phyloP scores from a whole-genome alignment of 2,329 filamentous ascomycete genomes.

The Plenodomus biglobosus region DNA sequence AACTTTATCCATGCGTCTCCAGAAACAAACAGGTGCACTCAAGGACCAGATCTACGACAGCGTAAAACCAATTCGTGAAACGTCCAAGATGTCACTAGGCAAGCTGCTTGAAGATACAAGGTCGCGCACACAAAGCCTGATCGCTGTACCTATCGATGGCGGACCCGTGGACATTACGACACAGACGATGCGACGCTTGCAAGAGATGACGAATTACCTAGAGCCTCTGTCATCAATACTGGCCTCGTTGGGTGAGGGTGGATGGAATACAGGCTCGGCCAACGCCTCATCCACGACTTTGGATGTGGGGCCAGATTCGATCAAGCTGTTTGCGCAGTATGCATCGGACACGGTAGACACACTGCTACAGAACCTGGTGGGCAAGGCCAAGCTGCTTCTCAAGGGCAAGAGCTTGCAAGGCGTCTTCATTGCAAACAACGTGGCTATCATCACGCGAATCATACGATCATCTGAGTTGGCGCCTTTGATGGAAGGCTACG shows the following conservation, averaged over 20 bases:
- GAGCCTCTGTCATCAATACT: slow-evolving; percentile 85
- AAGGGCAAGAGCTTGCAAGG: slow-evolving; percentile 76
- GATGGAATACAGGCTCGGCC: slow-evolving; percentile 65
- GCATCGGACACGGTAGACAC: slow-evolving; percentile 84
- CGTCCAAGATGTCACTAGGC: slow-evolving; percentile 80
- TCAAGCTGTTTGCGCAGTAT: slow-evolving; percentile 86
- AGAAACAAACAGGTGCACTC: slow-evolving; percentile 80
- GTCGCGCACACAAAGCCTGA: slow-evolving; percentile 65
- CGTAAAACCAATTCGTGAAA: slow-evolving; percentile 86
- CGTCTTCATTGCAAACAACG: slow-evolving; percentile 87
- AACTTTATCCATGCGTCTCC: slow-evolving; percentile 74
- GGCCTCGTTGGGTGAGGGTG: slow-evolving; percentile 87
- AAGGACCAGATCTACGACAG: slow-evolving; percentile 82
- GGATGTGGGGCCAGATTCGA: slow-evolving; percentile 85
- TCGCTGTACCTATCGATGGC: slow-evolving; percentile 74
- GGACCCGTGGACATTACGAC: slow-evolving; percentile 74
- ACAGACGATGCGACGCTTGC: slow-evolving; percentile 82
- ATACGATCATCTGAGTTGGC: slow-evolving; percentile 79
- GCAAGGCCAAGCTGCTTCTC: slow-evolving; percentile 70
- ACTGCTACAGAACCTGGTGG: slow-evolving; percentile 73
- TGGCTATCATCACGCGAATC: slow-evolving; percentile 80
- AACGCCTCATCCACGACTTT: slow-evolving; percentile 66
- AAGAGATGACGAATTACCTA: slow-evolving; percentile 84
- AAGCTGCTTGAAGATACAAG: slow-evolving; percentile 84
- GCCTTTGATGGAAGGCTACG: slow-evolving; percentile 64